These are phyloP conservation scores for Sonneratia alba DNA, from an alignment of 345 rosid species.

Conservation along the genomic window DNA sequence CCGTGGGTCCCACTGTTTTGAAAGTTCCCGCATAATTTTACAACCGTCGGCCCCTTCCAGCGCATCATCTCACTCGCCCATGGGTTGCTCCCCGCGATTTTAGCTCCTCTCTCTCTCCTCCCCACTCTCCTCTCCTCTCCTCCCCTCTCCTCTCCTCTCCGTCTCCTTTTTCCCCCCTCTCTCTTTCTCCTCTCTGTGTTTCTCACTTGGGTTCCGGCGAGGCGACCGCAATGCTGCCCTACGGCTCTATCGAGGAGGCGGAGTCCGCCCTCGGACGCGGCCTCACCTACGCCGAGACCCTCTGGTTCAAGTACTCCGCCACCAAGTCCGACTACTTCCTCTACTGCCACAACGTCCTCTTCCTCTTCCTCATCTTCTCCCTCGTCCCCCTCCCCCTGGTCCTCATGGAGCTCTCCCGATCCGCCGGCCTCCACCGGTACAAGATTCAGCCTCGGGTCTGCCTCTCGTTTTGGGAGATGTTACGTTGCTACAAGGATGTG, in stretches of 20 bases:
- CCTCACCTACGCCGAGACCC: constrained; percentile 58
- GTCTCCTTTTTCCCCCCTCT: neutral
- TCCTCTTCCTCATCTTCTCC: constrained; percentile 61
- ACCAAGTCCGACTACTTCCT: too few relatives aligned
- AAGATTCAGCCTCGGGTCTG: constrained; percentile 89
- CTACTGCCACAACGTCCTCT: constrained; percentile 66
- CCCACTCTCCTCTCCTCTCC: neutral
- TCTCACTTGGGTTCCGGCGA: neutral
- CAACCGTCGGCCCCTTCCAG: neutral
- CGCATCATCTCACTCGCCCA: too few relatives aligned
- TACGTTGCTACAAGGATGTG: constrained; percentile 69
- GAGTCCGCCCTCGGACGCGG: constrained; percentile 59
- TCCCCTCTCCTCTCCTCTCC: neutral
- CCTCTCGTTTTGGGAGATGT: constrained; percentile 43
- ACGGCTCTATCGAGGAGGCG: constrained; percentile 49
- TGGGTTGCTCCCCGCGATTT: neutral
- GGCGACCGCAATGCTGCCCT: constrained; percentile 52
- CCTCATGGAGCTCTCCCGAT: constrained; percentile 37
- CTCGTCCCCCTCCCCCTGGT: constrained; percentile 65
- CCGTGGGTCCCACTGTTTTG: neutral
- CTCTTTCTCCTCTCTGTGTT: neutral
- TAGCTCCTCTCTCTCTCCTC: neutral
- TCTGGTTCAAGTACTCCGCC: constrained; percentile 84
- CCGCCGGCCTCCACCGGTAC: constrained; percentile 38
- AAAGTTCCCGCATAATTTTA: constrained; percentile 4